Evolutionary conservation across 208 protist genomes (phyloP), one percentile per base, ranked within the genome.

Genomic region (Spongospora subterranea): DNA sequence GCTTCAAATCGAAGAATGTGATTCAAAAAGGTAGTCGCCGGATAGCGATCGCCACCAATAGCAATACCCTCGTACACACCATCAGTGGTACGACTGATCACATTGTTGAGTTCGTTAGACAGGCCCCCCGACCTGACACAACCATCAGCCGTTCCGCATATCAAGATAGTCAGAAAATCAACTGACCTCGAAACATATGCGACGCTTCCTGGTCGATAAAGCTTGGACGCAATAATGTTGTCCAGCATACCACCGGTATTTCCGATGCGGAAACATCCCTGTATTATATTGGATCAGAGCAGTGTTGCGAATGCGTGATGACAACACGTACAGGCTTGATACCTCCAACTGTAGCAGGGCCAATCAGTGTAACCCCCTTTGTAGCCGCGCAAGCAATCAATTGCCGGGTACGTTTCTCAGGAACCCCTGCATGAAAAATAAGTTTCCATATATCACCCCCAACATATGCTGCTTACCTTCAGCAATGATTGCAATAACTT

Each of bases 21-120:
- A 54, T 97, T 96, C 17, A 95, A 92, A n/a, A 97, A 94, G 46
- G 93, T 94, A 0, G 94, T 95, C 40, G 95, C 96, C 0, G 96
- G 95, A 89, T 96, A 96, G 35, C 92, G 88, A 90, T 97, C 96
- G 88, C 96, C 96, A 38, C 96, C 96, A 90, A 97, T 96, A 40
- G 96, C 95, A 0, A 97, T 92, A 88, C 96, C 96, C 88, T 97
- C 95, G 88, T 94, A 96, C 24, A 97, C 94, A 77, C 90, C 91
- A 46, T 91, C 65, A 0, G 96, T 96, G 76, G 43, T 93, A 35
- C 95, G 93, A 13, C 94, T 94, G 29, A 97, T 89, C 38, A 97
- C 95, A 94, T 97, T 97, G 93, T 97, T 96, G 89, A 97, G 92
- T 91, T 97, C 96, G 93, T 97, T 97, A 0, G 95, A 96, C 82